Conservation (phyloP, 352 stramenopile genomes). For the Phytophthora fragariae region DNA sequence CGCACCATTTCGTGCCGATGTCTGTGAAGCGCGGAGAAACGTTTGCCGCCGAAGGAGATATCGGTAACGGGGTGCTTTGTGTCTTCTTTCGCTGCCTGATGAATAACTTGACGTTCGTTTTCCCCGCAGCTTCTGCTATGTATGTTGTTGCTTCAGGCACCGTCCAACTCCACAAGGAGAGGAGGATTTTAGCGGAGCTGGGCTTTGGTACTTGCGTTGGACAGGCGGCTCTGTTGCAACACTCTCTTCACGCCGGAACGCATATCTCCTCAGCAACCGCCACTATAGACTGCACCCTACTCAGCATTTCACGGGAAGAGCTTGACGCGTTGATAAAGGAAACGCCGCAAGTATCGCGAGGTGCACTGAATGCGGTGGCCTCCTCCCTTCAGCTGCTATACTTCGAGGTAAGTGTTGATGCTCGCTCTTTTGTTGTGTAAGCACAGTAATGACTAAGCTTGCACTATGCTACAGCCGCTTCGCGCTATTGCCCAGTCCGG, state of each 20-base stretch:
- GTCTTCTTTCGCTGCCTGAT: neutral
- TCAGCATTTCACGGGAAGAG: slow-evolving; percentile 76
- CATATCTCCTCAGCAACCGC: slow-evolving; percentile 84
- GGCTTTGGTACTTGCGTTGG: slow-evolving; percentile 79
- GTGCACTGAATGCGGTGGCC: slow-evolving; percentile 82
- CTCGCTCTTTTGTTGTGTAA: neutral
- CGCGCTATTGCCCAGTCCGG: slow-evolving; percentile 70
- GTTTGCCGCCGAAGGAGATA: slow-evolving; percentile 69
- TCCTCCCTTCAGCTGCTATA: slow-evolving; percentile 81
- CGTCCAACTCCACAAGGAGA: slow-evolving; percentile 84
- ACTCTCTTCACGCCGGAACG: slow-evolving; percentile 67
- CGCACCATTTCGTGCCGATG: slow-evolving; percentile 79
- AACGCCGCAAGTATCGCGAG: slow-evolving; percentile 71
- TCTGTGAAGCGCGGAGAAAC: slow-evolving; percentile 57
- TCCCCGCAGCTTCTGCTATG: slow-evolving; percentile 71
- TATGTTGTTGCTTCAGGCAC: slow-evolving; percentile 75
- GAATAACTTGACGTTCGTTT: neutral
- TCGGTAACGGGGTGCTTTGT: slow-evolving; percentile 44
- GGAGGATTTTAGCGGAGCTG: slow-evolving; percentile 67
- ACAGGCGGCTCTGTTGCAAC: slow-evolving; percentile 73
- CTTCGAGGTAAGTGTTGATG: slow-evolving; percentile 60
- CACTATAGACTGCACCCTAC: slow-evolving; percentile 65
- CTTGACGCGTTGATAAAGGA: slow-evolving; percentile 80
- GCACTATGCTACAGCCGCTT: slow-evolving; percentile 47
- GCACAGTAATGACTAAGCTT: neutral